phyloP scores from a whole-genome alignment of 1,139 yeast genomes.

The Zygotorulaspora mrakii region DNA sequence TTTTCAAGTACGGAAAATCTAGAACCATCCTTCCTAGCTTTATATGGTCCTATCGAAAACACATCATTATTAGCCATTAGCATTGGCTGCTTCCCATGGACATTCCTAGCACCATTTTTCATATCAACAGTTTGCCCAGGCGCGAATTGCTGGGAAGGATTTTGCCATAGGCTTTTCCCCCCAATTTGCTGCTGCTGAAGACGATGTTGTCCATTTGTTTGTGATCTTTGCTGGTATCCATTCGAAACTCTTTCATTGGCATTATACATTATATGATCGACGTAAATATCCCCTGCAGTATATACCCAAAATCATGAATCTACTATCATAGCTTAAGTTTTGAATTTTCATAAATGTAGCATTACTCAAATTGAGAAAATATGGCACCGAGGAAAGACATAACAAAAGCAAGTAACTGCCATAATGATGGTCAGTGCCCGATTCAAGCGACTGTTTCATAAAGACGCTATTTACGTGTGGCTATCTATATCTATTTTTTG shows the following conservation, averaged over 20 bases:
- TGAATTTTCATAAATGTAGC: too few species aligned
- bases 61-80: constrained; percentile 67
- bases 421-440: too few species aligned
- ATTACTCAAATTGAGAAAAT: too few species aligned
- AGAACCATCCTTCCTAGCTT: constrained; percentile 64
- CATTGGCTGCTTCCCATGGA: constrained; percentile 38
- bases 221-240: constrained; percentile 16
- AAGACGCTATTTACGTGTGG: too few species aligned
- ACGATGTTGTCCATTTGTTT: constrained; percentile 15
- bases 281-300: too few species aligned
- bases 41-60: constrained; percentile 68
- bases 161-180: constrained; percentile 21
- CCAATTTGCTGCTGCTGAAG: constrained; percentile 15
- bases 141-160: constrained; percentile 12
- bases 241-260: constrained; percentile 15
- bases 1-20: constrained; percentile 72
- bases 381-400: too few species aligned
- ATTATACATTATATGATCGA: constrained; percentile 15
- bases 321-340: too few species aligned
- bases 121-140: constrained; percentile 12
- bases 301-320: too few species aligned
- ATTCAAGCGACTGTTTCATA: too few species aligned
- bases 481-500: too few species aligned
- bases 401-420: too few species aligned
- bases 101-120: constrained; percentile 16